Evolutionary conservation across 2,329 filamentous ascomycete species (phyloP).

Genomic region (Capronia coronata): DNA sequence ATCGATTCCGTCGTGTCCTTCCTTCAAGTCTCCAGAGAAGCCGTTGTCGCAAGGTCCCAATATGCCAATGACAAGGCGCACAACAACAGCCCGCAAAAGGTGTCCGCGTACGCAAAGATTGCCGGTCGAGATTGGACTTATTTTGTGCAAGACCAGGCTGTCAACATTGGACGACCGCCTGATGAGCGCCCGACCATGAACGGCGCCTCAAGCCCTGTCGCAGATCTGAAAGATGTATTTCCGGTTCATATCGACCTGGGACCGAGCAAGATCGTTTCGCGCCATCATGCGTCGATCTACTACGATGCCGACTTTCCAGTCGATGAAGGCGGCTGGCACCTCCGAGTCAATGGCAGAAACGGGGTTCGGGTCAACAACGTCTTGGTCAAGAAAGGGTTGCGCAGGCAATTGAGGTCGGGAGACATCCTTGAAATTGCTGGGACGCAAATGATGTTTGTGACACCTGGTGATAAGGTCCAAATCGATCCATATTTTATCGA

Average conservation of each 20-base stretch:
- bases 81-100: constrained; percentile 39
- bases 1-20: constrained; percentile 45
- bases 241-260: constrained; percentile 79
- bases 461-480: constrained; percentile 67
- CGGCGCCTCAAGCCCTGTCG: constrained; percentile 42
- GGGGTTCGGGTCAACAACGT: constrained; percentile 75
- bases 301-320: constrained; percentile 58
- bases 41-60: constrained; percentile 40
- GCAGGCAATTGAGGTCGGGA: constrained; percentile 68
- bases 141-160: constrained; percentile 44
- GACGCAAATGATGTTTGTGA: constrained; percentile 97
- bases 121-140: constrained; percentile 48
- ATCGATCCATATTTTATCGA: constrained; percentile 65
- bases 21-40: constrained; percentile 40
- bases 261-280: constrained; percentile 73
- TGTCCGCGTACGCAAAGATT: constrained; percentile 47
- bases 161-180: constrained; percentile 46
- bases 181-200: constrained; percentile 35
- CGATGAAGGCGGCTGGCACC: constrained; percentile 62
- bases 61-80: constrained; percentile 40
- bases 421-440: constrained; percentile 87
- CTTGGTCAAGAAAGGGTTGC: constrained; percentile 60
- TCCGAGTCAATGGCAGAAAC: constrained; percentile 85
- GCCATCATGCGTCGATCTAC: constrained; percentile 67
- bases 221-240: constrained; percentile 37